phyloP scores from a whole-genome alignment of 1,284 basidiomycete species.

The Microbotryomycetes sp. region DNA sequence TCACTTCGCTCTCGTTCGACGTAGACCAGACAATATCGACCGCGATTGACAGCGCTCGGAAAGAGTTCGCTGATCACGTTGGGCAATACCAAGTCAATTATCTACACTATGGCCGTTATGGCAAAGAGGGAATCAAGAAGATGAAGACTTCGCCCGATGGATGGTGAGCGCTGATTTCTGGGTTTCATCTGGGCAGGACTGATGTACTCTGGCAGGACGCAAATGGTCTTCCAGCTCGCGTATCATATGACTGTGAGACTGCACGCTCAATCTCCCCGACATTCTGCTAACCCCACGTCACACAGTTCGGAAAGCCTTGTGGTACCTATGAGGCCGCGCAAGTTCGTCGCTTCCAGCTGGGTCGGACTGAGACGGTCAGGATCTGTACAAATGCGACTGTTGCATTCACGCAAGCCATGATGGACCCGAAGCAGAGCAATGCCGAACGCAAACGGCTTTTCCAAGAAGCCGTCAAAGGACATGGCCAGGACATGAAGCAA shows the following conservation, averaged over 20 bases:
- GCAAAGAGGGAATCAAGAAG: constrained; percentile 77
- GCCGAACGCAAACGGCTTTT: constrained; percentile 55
- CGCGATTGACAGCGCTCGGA: constrained; percentile 54
- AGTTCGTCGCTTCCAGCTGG: constrained; percentile 73
- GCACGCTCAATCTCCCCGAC: constrained; percentile 23
- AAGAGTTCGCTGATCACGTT: constrained; percentile 56
- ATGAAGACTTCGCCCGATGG: constrained; percentile 79
- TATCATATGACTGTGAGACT: constrained; percentile 48
- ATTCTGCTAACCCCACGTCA: not conserved
- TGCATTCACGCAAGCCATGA: constrained; percentile 66
- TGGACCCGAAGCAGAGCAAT: constrained; percentile 45
- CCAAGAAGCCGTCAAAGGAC: constrained; percentile 58
- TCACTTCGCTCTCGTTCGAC: constrained; percentile 57
- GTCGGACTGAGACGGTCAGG: constrained; percentile 79
- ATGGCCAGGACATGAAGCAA: constrained; percentile 60
- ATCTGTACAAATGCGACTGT: constrained; percentile 65
- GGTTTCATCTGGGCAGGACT: not conserved
- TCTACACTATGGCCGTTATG: constrained; percentile 61
- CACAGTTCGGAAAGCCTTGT: not conserved
- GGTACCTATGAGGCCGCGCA: constrained; percentile 78
- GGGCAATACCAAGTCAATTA: constrained; percentile 60
- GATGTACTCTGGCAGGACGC: constrained; percentile 45
- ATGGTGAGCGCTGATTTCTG: constrained; percentile 48
- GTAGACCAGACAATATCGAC: constrained; percentile 47
- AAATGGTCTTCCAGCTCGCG: constrained; percentile 80